These are phyloP conservation scores for Ogataea nitratoaversa DNA, from an alignment of 805 yeast species.

Conservation along the genomic window DNA sequence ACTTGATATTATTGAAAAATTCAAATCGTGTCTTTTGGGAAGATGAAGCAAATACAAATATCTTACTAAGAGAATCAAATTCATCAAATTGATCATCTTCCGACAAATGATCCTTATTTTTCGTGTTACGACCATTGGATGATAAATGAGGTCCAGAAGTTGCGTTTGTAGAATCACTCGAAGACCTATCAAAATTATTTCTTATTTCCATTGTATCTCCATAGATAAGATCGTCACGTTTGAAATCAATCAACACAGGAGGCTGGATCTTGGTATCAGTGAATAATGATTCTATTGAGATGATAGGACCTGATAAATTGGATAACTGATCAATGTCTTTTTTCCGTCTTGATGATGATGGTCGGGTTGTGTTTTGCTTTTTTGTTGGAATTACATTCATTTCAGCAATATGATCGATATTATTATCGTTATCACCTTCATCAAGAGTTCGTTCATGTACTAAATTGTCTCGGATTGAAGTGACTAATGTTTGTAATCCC, in stretches of 20 bases:
- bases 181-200: conserved; percentile 24
- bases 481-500: conserved; percentile 62
- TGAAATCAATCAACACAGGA: conserved; percentile 26
- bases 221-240: conserved; percentile 4
- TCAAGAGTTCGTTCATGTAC: conserved; percentile 25
- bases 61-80: conserved; percentile 26
- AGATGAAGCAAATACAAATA: conserved; percentile 8
- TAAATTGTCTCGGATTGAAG: conserved; percentile 45
- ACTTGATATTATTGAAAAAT: conserved; percentile 36
- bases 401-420: conserved; percentile 41
- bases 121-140: too few species aligned
- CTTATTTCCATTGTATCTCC: conserved; percentile 19
- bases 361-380: conserved; percentile 29
- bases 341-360: conserved; percentile 32
- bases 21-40: conserved; percentile 33
- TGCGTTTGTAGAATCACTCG: too few species aligned
- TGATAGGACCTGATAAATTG: conserved; percentile 22
- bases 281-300: conserved; percentile 26
- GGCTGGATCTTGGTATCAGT: conserved; percentile 28
- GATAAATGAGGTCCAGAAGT: too few species aligned
- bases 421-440: conserved; percentile 36
- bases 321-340: conserved; percentile 31
- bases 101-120: too few species aligned
- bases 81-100: conserved; percentile 28
- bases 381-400: conserved; percentile 29